Evolutionary conservation across 495 filamentous ascomycete genomes (phyloP).

Genomic region (Endocarpon pusillum): DNA sequence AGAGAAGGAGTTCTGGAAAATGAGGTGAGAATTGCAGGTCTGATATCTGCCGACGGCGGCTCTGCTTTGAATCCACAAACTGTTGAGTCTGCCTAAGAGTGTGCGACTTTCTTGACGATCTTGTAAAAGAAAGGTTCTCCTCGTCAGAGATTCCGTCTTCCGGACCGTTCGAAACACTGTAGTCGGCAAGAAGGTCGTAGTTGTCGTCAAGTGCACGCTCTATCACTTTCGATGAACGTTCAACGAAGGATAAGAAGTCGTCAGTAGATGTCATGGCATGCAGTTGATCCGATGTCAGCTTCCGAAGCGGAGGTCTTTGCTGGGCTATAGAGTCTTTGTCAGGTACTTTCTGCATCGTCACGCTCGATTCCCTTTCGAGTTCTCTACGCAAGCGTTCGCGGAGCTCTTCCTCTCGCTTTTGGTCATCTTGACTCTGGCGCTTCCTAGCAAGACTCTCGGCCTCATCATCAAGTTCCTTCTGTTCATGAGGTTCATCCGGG

Average conservation of each 20-base stretch:
- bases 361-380: conserved; percentile 80
- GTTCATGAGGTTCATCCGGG: conserved; percentile 30
- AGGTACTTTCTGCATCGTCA: too few species aligned
- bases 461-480: conserved; percentile 51
- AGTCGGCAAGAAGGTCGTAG: conserved; percentile 91
- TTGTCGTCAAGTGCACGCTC: conserved; percentile 86
- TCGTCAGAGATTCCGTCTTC: conserved; percentile 72
- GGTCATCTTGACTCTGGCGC: conserved; percentile 53
- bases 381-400: conserved; percentile 69
- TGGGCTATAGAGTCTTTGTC: too few species aligned
- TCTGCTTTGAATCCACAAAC: conserved; percentile 91
- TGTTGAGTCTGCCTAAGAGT: conserved; percentile 75
- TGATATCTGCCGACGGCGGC: conserved; percentile 90
- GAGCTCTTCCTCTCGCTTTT: conserved; percentile 74
- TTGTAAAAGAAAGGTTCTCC: conserved; percentile 40
- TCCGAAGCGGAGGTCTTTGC: conserved; percentile 63
- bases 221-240: conserved; percentile 89
- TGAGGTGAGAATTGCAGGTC: conserved; percentile 77
- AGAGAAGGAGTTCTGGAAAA: conserved; percentile 82
- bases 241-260: conserved; percentile 90
- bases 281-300: conserved; percentile 70
- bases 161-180: conserved; percentile 53
- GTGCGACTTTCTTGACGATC: conserved; percentile 55
- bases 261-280: conserved; percentile 80
- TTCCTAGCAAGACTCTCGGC: conserved; percentile 35